Percentiles rank a stretch among this genome's conserved stretches.
Evolutionary conservation across 352 stramenopile genomes (phyloP).

Genomic region (Phytophthora palmivora): DNA sequence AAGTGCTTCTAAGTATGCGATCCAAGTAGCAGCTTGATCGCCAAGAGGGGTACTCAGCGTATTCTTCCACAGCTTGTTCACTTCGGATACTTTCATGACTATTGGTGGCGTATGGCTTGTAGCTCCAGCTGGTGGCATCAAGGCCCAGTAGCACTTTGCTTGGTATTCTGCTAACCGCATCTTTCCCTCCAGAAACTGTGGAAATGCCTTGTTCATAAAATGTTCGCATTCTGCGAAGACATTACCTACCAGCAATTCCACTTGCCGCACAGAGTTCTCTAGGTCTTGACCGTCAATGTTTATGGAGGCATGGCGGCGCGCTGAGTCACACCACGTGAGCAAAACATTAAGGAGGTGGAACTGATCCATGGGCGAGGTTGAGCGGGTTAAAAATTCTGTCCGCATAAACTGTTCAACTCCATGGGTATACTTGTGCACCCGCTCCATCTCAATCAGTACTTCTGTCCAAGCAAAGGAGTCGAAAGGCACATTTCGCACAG

Average conservation of each 20-base stretch:
- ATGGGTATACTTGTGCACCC: neutral
- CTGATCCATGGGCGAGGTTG: conserved; percentile 57
- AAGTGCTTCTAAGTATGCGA: conserved; percentile 56
- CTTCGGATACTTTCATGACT: conserved; percentile 28
- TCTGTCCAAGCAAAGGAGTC: conserved; percentile 68
- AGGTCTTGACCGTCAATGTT: conserved; percentile 15
- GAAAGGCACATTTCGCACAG: conserved; percentile 73
- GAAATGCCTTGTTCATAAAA: conserved; percentile 47
- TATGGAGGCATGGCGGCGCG: conserved; percentile 34
- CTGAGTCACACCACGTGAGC: conserved; percentile 54
- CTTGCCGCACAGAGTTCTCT: conserved; percentile 16
- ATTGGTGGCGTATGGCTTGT: conserved; percentile 1
- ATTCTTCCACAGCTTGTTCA: conserved; percentile 45
- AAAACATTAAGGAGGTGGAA: conserved; percentile 58
- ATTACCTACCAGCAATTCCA: conserved; percentile 33
- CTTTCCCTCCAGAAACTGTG: conserved; percentile 38
- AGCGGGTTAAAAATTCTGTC: conserved; percentile 40
- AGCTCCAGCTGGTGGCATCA: conserved; percentile 25
- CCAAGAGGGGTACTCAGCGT: conserved; percentile 26
- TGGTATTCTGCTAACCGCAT: conserved; percentile 56
- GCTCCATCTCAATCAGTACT: conserved; percentile 63
- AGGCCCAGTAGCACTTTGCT: conserved; percentile 48
- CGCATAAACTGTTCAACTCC: conserved; percentile 39
- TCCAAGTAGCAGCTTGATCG: conserved; percentile 46
- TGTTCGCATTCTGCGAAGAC: conserved; percentile 42